These are phyloP conservation scores for Arbutus unedo DNA, from an alignment of 148 eudicot genomes.

Conservation along the genomic window DNA sequence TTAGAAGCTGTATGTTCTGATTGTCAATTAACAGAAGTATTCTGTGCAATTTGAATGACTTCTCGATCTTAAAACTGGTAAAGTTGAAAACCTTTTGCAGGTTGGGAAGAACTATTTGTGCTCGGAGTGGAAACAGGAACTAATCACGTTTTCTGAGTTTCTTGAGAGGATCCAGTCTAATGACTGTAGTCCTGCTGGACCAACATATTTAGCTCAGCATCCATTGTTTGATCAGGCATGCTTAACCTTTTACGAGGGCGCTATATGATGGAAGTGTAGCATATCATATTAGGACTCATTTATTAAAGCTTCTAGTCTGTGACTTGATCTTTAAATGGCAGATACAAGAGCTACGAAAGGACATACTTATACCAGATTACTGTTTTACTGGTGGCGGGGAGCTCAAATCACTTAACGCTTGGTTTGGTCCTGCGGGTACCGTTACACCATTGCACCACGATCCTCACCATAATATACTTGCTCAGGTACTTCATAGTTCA, in stretches of 20 bases:
- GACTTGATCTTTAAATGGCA: slow-evolving; percentile 47
- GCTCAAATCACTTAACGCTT: slow-evolving; percentile 79
- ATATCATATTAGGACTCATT: background rate
- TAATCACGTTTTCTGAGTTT: slow-evolving; percentile 79
- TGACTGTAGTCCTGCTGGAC: slow-evolving; percentile 41
- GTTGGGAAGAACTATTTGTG: slow-evolving; percentile 89
- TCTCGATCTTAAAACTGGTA: slow-evolving; percentile 20
- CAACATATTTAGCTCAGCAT: slow-evolving; percentile 95
- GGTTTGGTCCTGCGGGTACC: slow-evolving; percentile 99
- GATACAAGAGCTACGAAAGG: slow-evolving; percentile 86
- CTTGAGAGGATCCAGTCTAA: slow-evolving; percentile 73
- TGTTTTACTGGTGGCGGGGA: slow-evolving; percentile 92
- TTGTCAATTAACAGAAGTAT: background rate
- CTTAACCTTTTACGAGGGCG: slow-evolving; percentile 21
- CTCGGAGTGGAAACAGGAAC: slow-evolving; percentile 96
- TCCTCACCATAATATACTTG: slow-evolving; percentile 94
- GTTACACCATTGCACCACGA: slow-evolving; percentile 97
- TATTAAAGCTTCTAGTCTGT: slow-evolving; percentile 22
- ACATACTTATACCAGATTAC: slow-evolving; percentile 84
- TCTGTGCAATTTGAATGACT: slow-evolving; percentile 2
- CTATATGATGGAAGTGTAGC: slow-evolving; percentile 21
- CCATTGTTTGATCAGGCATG: slow-evolving; percentile 98
- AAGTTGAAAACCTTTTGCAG: slow-evolving; percentile 37
- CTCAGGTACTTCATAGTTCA: slow-evolving; percentile 68
- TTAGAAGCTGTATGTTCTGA: slow-evolving; percentile 4